phyloP scores from a whole-genome alignment of 345 rosid species.

The Eucalyptus erythrocorys region DNA sequence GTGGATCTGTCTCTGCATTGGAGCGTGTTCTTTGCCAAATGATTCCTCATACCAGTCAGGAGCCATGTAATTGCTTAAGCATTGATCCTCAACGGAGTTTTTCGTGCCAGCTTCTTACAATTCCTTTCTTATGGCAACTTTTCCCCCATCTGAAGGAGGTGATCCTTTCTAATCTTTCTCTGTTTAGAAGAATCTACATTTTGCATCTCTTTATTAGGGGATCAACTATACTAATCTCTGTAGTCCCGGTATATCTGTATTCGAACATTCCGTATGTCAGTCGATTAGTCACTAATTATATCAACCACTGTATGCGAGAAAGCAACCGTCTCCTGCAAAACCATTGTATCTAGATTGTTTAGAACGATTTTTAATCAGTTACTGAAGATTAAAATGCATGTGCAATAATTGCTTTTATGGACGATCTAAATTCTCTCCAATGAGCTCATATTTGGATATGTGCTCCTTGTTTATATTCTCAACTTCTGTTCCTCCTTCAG shows the following conservation, averaged over 20 bases:
- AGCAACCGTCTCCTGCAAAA: not conserved
- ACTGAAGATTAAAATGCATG: not conserved
- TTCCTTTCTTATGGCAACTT: slow-evolving; percentile 75
- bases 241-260: not conserved
- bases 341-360: not conserved
- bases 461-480: not conserved
- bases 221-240: not conserved
- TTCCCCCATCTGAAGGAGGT: slow-evolving; percentile 85
- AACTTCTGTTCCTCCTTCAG: not conserved
- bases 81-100: slow-evolving; percentile 64
- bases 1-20: slow-evolving; percentile 33
- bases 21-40: slow-evolving; percentile 47
- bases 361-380: not conserved
- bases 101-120: slow-evolving; percentile 75
- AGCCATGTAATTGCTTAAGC: slow-evolving; percentile 55
- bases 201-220: not conserved
- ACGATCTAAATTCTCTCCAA: not conserved
- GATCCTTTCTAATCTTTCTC: not conserved
- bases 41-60: slow-evolving; percentile 54
- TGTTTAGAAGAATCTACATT: not conserved
- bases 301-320: not conserved
- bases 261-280: not conserved
- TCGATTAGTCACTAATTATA: not conserved
- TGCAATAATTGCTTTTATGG: not conserved
- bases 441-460: not conserved